These are phyloP conservation scores for Penicillium canariense DNA, from an alignment of 495 filamentous ascomycete genomes.

Conservation along the genomic window DNA sequence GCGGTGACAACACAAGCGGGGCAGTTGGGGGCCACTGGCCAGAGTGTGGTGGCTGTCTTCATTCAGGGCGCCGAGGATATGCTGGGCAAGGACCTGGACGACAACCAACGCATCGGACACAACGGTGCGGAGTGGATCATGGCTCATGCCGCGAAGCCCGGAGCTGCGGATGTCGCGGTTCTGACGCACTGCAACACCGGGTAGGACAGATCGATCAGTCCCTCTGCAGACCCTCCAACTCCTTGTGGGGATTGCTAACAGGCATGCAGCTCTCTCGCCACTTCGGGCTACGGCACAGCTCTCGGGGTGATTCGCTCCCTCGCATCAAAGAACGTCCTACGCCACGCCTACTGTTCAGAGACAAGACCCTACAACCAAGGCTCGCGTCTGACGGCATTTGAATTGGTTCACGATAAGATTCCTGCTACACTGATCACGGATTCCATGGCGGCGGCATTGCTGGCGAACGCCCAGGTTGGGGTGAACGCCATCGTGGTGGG, in stretches of 20 bases:
- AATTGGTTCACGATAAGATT: constrained; percentile 88
- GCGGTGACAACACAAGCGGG: constrained; percentile 43
- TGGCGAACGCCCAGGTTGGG: constrained; percentile 56
- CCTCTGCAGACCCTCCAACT: neutral
- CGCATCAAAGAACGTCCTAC: constrained; percentile 57
- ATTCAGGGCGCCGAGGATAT: constrained; percentile 79
- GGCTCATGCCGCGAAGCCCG: constrained; percentile 39
- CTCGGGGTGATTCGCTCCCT: constrained; percentile 91
- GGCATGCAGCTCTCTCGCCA: constrained; percentile 73
- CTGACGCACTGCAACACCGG: constrained; percentile 98
- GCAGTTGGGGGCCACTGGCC: constrained; percentile 36
- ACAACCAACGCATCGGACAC: constrained; percentile 81
- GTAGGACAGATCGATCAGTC: constrained; percentile 40
- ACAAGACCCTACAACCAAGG: constrained; percentile 98
- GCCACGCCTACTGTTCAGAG: constrained; percentile 91
- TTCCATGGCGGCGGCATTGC: constrained; percentile 88
- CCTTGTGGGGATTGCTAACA: constrained; percentile 8
- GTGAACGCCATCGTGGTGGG: constrained; percentile 89
- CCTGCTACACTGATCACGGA: constrained; percentile 94
- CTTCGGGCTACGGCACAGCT: constrained; percentile 93
- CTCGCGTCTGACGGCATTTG: constrained; percentile 90
- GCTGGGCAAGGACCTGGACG: constrained; percentile 78
- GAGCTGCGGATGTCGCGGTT: constrained; percentile 57
- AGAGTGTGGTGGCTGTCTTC: constrained; percentile 60
- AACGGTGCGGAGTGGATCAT: constrained; percentile 82